Percentiles rank a stretch among this genome's conserved stretches.
Conservation (phyloP, 352 stramenopile genomes). For the Pythium dissimile region DNA sequence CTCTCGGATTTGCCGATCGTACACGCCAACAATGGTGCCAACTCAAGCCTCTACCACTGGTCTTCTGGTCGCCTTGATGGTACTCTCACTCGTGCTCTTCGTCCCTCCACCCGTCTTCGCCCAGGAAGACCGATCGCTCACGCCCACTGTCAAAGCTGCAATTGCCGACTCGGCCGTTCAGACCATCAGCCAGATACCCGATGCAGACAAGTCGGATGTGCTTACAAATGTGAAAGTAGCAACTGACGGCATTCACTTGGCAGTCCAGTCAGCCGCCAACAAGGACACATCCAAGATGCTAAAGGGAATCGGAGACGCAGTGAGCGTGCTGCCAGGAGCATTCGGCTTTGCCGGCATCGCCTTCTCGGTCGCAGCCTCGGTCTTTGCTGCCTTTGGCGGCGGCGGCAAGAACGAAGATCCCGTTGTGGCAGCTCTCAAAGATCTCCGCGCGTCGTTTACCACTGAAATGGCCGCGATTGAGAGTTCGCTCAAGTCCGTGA, state of each 20-base stretch:
- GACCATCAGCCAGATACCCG: conserved; percentile 19
- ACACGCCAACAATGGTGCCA: too few relatives aligned
- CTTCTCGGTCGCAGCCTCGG: conserved; percentile 41
- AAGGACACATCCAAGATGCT: conserved; percentile 35
- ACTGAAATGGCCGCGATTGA: conserved; percentile 30
- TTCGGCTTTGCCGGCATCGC: conserved; percentile 37
- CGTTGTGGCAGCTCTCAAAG: conserved; percentile 26
- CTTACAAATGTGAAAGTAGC: conserved; percentile 34
- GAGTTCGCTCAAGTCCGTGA: conserved; percentile 23
- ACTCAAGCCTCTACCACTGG: too few relatives aligned
- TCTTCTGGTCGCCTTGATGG: not conserved
- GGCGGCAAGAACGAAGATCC: conserved; percentile 22
- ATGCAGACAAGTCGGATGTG: conserved; percentile 1
- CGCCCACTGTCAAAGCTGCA: not conserved
- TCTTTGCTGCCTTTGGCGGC: conserved; percentile 18
- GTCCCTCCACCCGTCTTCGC: not conserved
- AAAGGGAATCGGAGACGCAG: conserved; percentile 37
- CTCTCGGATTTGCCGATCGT: too few relatives aligned
- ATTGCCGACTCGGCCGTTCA: conserved; percentile 21
- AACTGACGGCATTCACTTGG: conserved; percentile 44
- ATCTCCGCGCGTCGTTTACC: conserved; percentile 25
- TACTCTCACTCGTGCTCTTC: not conserved
- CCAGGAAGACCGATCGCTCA: not conserved
- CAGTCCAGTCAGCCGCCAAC: conserved; percentile 23
- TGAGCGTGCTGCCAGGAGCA: conserved; percentile 28